phyloP scores from a whole-genome alignment of 1,139 yeast genomes.

The Candida pseudoviswanathii region DNA sequence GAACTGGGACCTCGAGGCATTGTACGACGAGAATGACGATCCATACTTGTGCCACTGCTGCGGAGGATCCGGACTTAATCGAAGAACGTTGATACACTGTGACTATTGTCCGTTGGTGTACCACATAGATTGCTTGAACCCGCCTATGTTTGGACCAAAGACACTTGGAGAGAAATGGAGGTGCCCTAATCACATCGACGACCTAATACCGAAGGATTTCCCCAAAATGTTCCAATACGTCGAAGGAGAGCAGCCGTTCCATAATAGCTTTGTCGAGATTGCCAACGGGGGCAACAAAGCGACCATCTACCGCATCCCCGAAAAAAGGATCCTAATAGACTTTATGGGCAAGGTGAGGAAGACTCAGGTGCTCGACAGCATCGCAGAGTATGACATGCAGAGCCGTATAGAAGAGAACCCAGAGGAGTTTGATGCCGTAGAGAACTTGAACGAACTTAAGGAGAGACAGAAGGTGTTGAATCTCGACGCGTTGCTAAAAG shows the following conservation, averaged over 20 bases:
- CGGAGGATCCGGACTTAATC: slow-evolving; percentile 62
- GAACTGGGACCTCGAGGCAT: slow-evolving; percentile 63
- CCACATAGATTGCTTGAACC: slow-evolving; percentile 87
- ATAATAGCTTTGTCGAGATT: slow-evolving; percentile 35
- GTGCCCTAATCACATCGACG: slow-evolving; percentile 86
- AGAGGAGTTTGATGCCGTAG: slow-evolving; percentile 27
- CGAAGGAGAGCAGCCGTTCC: slow-evolving; percentile 51
- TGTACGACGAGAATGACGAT: slow-evolving; percentile 64
- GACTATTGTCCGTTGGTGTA: slow-evolving; percentile 86
- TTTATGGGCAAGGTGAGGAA: slow-evolving; percentile 58
- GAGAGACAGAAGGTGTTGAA: slow-evolving; percentile 21
- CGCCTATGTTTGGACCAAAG: slow-evolving; percentile 76
- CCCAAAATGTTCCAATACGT: slow-evolving; percentile 50
- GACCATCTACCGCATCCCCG: slow-evolving; percentile 68
- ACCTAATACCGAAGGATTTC: slow-evolving; percentile 41
- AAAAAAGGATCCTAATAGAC: slow-evolving; percentile 71
- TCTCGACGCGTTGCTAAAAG: slow-evolving; percentile 27
- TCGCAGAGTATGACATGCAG: slow-evolving; percentile 26
- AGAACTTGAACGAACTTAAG: slow-evolving; percentile 25
- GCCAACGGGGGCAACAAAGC: slow-evolving; percentile 37
- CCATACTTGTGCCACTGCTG: slow-evolving; percentile 78
- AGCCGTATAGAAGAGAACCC: slow-evolving; percentile 22
- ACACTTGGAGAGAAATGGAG: slow-evolving; percentile 85
- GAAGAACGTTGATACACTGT: slow-evolving; percentile 65
- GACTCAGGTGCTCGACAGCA: slow-evolving; percentile 25